phyloP scores from a whole-genome alignment of 2,329 filamentous ascomycete genomes.

The Aspergillus sp. region DNA sequence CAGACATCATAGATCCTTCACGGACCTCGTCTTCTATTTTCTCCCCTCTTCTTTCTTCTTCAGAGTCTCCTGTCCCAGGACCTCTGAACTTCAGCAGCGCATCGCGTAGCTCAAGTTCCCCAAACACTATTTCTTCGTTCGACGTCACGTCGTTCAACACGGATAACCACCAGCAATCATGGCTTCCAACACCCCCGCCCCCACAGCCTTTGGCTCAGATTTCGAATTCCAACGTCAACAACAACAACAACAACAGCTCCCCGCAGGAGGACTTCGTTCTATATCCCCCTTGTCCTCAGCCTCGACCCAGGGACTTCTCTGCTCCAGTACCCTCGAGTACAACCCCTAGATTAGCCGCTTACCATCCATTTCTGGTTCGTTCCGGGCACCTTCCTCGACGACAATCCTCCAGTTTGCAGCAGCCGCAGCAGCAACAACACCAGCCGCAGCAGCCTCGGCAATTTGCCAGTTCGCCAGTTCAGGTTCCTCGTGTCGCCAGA shows the following conservation, averaged over 20 bases:
- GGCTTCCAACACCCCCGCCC: constrained; percentile 46
- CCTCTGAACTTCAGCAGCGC: constrained; percentile 47
- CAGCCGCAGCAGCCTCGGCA: constrained; percentile 36
- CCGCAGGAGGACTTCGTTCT: constrained; percentile 47
- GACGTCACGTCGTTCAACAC: constrained; percentile 50
- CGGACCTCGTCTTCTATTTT: constrained; percentile 27
- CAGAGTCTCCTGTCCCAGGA: constrained; percentile 46
- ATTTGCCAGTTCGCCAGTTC: constrained; percentile 35
- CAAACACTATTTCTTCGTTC: constrained; percentile 38
- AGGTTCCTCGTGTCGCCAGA: constrained; percentile 42
- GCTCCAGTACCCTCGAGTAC: constrained; percentile 35
- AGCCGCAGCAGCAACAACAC: constrained; percentile 32
- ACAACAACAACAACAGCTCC: constrained; percentile 32
- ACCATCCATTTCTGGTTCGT: constrained; percentile 34
- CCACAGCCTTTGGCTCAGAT: constrained; percentile 44
- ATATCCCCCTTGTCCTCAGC: constrained; percentile 36
- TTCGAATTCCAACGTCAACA: constrained; percentile 29
- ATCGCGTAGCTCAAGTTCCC: constrained; percentile 45
- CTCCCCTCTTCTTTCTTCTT: constrained; percentile 32
- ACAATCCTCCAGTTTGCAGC: constrained; percentile 37
- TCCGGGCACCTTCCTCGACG: constrained; percentile 35
- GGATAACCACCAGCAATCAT: constrained; percentile 49
- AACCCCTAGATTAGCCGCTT: constrained; percentile 37
- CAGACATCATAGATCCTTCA: constrained; percentile 43
- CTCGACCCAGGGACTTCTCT: constrained; percentile 35